Percentiles rank a stretch among this genome's conserved stretches.
Conservation (phyloP, 2,329 filamentous ascomycete genomes). For the Aulographum hederae region DNA sequence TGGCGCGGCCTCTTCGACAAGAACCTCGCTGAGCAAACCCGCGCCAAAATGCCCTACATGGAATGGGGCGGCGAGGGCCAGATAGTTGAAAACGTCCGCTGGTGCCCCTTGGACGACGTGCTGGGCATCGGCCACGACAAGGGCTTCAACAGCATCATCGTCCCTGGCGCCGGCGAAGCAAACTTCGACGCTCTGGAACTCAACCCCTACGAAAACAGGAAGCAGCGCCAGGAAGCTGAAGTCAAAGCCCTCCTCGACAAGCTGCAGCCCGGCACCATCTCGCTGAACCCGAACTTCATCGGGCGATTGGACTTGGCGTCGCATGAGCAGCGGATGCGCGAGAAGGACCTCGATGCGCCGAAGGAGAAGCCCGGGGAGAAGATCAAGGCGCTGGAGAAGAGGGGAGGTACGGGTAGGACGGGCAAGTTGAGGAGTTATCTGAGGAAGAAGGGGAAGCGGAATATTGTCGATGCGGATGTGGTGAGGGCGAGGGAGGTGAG, state of each 20-base stretch:
- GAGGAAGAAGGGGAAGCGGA: slow-evolving; percentile 80
- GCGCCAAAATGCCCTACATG: slow-evolving; percentile 81
- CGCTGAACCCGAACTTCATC: slow-evolving; percentile 78
- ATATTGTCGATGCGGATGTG: slow-evolving; percentile 91
- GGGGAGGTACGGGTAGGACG: slow-evolving; percentile 76
- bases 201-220: slow-evolving; percentile 87
- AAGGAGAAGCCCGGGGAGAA: slow-evolving; percentile 38
- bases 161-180: slow-evolving; percentile 88
- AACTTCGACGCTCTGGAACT: slow-evolving; percentile 89
- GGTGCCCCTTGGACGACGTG: slow-evolving; percentile 92
- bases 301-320: slow-evolving; percentile 72
- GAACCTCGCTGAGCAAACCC: slow-evolving; percentile 47
- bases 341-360: slow-evolving; percentile 63
- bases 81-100: slow-evolving; percentile 61
- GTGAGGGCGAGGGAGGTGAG: slow-evolving; percentile 70
- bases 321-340: slow-evolving; percentile 56
- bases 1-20: slow-evolving; percentile 85
- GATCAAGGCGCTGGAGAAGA: slow-evolving; percentile 56
- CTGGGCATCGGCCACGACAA: slow-evolving; percentile 69
- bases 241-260: slow-evolving; percentile 86
- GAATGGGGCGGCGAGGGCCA: slow-evolving; percentile 77
- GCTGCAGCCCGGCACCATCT: slow-evolving; percentile 91
- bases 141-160: slow-evolving; percentile 77
- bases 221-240: slow-evolving; percentile 84
- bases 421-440: slow-evolving; percentile 74